Percentiles rank a stretch among this genome's conserved stretches.
Conservation (phyloP, 768 basidiomycete genomes). For the Boletales sp. region DNA sequence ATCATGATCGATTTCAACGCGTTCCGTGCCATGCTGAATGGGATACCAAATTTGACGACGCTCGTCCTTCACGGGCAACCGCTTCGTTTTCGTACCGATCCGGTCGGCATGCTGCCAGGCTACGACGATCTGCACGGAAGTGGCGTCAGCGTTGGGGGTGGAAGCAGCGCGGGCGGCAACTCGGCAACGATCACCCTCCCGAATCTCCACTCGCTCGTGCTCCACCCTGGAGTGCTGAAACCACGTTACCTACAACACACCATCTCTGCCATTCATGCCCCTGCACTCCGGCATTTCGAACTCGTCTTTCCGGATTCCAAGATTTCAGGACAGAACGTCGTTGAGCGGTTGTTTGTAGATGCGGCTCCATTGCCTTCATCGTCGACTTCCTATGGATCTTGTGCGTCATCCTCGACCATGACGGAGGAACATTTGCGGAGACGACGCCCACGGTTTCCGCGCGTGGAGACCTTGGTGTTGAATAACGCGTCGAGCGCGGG, state of each 20-base stretch:
- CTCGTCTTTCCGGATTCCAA: constrained; percentile 31
- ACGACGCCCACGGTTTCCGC: constrained; percentile 24
- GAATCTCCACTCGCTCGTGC: constrained; percentile 27
- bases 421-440: constrained; percentile 1
- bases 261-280: constrained; percentile 25
- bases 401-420: background rate
- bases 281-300: constrained; percentile 29
- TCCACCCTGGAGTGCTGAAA: constrained; percentile 29
- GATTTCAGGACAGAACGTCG: constrained; percentile 24
- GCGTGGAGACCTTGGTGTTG: constrained; percentile 24
- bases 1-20: constrained; percentile 27
- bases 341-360: constrained; percentile 24
- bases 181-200: constrained; percentile 15
- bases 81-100: constrained; percentile 21
- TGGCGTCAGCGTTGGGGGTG: background rate
- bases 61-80: constrained; percentile 28
- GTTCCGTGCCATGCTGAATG: constrained; percentile 22
- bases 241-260: constrained; percentile 31
- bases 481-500: constrained; percentile 23
- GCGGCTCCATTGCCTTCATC: background rate
- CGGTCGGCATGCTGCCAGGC: constrained; percentile 5
- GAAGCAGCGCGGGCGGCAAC: background rate
- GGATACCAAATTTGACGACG: constrained; percentile 21
- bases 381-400: background rate
- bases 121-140: constrained; percentile 1